Evolutionary conservation across 2,329 filamentous ascomycete genomes (phyloP).

Genomic region (Colletotrichum viniferum): DNA sequence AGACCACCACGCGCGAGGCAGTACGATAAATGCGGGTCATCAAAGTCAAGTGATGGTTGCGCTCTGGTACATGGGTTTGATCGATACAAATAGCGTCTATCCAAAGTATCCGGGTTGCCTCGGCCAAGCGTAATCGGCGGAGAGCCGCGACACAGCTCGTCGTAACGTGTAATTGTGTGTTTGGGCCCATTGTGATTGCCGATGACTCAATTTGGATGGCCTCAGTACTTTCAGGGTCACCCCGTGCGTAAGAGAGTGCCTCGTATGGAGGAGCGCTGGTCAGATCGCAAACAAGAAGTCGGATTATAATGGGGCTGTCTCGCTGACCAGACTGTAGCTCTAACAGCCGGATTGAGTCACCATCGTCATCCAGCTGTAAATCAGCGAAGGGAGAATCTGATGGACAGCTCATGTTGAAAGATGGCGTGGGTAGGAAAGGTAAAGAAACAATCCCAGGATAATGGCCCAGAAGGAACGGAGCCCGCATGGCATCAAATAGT

Average conservation of each 20-base stretch:
- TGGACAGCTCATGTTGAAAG: too few species aligned
- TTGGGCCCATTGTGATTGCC: fast-evolving
- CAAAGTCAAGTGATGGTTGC: neutral
- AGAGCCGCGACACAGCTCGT: neutral
- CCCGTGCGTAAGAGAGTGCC: neutral
- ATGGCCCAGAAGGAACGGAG: too few species aligned
- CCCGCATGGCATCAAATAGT: too few species aligned
- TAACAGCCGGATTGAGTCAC: too few species aligned
- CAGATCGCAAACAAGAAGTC: fast-evolving
- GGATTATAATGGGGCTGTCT: too few species aligned
- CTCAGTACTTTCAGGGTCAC: neutral
- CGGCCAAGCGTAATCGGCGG: neutral
- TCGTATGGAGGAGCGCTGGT: neutral
- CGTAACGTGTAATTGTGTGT: neutral
- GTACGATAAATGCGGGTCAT: neutral
- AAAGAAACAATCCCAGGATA: too few species aligned
- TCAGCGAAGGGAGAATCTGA: too few species aligned
- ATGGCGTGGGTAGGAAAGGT: too few species aligned
- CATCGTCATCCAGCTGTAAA: too few species aligned
- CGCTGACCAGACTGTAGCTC: too few species aligned
- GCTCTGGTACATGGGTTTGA: neutral
- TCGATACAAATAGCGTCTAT: neutral
- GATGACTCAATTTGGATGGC: fast-evolving
- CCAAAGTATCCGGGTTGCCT: neutral
- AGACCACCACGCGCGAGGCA: too few species aligned